Conservation (phyloP, 768 basidiomycete species). For the Galerina marginata region DNA sequence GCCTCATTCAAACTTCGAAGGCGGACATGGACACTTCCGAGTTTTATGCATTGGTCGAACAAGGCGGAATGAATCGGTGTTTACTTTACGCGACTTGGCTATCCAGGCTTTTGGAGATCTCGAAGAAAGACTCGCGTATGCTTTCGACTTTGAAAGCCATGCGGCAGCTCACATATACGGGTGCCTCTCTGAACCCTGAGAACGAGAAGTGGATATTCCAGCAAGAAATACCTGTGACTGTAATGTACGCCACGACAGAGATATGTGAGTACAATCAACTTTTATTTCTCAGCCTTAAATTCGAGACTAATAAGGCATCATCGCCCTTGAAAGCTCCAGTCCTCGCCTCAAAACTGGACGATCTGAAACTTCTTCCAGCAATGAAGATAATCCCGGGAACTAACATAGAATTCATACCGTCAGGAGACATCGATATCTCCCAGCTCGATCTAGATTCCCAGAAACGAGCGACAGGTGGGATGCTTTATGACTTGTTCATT, state of each 20-base stretch:
- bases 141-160: slow-evolving; percentile 18
- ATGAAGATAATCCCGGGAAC: slow-evolving; percentile 15
- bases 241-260: slow-evolving; percentile 13
- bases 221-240: slow-evolving; percentile 10
- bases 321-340: background rate
- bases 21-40: slow-evolving; percentile 24
- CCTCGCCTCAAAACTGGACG: slow-evolving; percentile 8
- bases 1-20: slow-evolving; percentile 25
- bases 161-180: slow-evolving; percentile 26
- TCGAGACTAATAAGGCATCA: too few species aligned
- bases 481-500: slow-evolving; percentile 63
- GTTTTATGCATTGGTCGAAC: slow-evolving; percentile 23
- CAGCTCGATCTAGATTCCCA: slow-evolving; percentile 36
- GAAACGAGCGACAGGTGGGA: slow-evolving; percentile 44
- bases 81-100: slow-evolving; percentile 28
- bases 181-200: slow-evolving; percentile 22
- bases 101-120: slow-evolving; percentile 21
- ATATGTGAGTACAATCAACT: background rate
- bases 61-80: slow-evolving; percentile 21
- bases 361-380: slow-evolving; percentile 6
- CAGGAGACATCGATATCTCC: slow-evolving; percentile 17
- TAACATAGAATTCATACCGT: slow-evolving; percentile 32
- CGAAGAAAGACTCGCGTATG: slow-evolving; percentile 12
- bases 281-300: too few species aligned
- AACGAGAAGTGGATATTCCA: slow-evolving; percentile 17